Evolutionary conservation across 306 rosid genomes (phyloP), one percentile per base, ranked within the genome.

Genomic region (Ceratonia siliqua): DNA sequence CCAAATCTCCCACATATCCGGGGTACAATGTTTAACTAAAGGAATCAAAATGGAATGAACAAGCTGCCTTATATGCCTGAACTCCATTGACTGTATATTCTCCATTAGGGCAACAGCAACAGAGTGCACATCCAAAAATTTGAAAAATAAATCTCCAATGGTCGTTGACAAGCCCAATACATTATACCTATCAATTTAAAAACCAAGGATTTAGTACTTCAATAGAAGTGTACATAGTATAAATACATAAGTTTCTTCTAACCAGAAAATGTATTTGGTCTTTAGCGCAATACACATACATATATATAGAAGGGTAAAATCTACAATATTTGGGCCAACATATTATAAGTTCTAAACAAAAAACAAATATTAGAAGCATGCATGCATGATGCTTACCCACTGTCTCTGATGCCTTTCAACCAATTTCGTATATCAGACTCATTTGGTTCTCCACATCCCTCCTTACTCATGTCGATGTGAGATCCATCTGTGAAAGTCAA

Each of bases 391-490:
- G 79, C 96, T 28, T 87, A 94, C 98, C 96, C 97, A 69, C 98
- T 90, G 80, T 94, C 99, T 87, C 97, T 85, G 83, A 92, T 84
- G 36, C 99, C 92, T 78, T 94, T 94, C 80, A 92, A 81, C 99
- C 97, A 92, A 71, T 94, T 94, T 54, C 98, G 93, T 70, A 89
- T 85, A 59, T 92, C 93, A 46, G 89, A 76, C 66, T 86, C 97
- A 73, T 78, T 91, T 67, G 90, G 74, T 76, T 94, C 95, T 20
- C 78, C 71, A 63, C 77, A 75, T 53, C 93, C 95, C 87, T 90
- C 97, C 82, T 83, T 92, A 73, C 66, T 79, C 74, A 55, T 68
- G 68, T 75, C 88, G 17, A 74, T 27, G 6, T 82, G 85, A 83
- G 90, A 76, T 70, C 92, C 97, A 54, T 85, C 86, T 3, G 83